Evolutionary conservation across 495 filamentous ascomycete genomes (phyloP).

Genomic region (Talaromyces liani): DNA sequence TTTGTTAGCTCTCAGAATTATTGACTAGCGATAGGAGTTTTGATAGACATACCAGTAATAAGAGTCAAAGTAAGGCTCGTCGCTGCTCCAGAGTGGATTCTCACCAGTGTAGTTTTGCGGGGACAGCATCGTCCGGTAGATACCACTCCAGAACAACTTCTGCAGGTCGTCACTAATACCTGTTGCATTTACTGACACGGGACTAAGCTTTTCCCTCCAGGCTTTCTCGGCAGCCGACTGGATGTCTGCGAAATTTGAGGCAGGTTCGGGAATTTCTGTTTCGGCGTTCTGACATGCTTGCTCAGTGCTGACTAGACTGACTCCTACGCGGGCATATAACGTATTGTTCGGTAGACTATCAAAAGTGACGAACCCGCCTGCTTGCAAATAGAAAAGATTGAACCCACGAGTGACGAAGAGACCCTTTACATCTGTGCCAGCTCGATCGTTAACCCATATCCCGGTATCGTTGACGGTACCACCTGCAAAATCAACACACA

Average conservation of each 20-base stretch:
- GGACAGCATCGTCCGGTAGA: conserved; percentile 58
- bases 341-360: conserved; percentile 29
- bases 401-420: conserved; percentile 44
- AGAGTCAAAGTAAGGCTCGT: conserved; percentile 60
- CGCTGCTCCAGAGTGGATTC: conserved; percentile 53
- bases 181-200: conserved; percentile 40
- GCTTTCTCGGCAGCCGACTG: conserved; percentile 36
- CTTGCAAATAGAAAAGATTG: conserved; percentile 50
- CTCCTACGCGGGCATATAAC: conserved; percentile 38
- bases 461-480: conserved; percentile 46
- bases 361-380: conserved; percentile 49
- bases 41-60: conserved; percentile 8
- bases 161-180: conserved; percentile 36
- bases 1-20: conserved; percentile 10
- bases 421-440: conserved; percentile 43
- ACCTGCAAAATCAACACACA: conserved; percentile 57
- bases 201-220: conserved; percentile 50
- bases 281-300: conserved; percentile 38
- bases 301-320: conserved; percentile 6
- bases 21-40: neutral
- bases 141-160: conserved; percentile 51
- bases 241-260: conserved; percentile 36
- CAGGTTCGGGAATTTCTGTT: conserved; percentile 47
- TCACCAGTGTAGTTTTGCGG: conserved; percentile 63
- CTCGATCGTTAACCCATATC: conserved; percentile 52